A percentile compares a stretch with the other conserved stretches of the same genome.
phyloP scores from a whole-genome alignment of 305 asterid species.

The Solanum hybrid region DNA sequence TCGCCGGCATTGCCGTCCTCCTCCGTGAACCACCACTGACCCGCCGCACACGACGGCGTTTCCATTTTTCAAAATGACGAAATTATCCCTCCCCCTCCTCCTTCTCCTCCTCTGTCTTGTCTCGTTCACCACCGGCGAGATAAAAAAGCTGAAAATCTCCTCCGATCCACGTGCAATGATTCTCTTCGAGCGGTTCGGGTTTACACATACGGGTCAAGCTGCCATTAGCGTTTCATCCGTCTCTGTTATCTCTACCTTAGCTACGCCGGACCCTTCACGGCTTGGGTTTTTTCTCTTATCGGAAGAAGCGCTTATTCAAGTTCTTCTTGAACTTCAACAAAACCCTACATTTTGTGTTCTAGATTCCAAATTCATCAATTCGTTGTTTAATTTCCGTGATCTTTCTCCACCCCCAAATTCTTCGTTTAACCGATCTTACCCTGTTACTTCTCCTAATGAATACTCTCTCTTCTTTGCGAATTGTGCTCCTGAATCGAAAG shows the following conservation, averaged over 20 bases:
- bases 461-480: slow-evolving; percentile 76
- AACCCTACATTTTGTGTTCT: slow-evolving; percentile 61
- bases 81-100: background rate
- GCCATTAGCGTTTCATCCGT: slow-evolving; percentile 47
- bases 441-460: slow-evolving; percentile 58
- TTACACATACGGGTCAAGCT: slow-evolving; percentile 62
- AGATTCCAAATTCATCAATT: slow-evolving; percentile 39
- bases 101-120: slow-evolving; percentile 10
- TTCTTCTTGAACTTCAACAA: slow-evolving; percentile 58
- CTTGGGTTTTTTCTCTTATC: slow-evolving; percentile 71
- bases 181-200: slow-evolving; percentile 72
- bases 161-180: slow-evolving; percentile 68
- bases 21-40: background rate
- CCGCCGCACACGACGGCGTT: background rate
- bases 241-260: slow-evolving; percentile 33
- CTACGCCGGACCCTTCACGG: slow-evolving; percentile 39
- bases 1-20: background rate
- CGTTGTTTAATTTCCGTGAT: slow-evolving; percentile 55
- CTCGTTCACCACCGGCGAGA: slow-evolving; percentile 47
- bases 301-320: slow-evolving; percentile 65
- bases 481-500: slow-evolving; percentile 65
- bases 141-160: slow-evolving; percentile 52
- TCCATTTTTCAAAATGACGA: background rate
- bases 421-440: slow-evolving; percentile 45
- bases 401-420: slow-evolving; percentile 75